Base-by-base conservation (phyloP, 1,284 basidiomycete species). In the Volvariella surrecta region DNA sequence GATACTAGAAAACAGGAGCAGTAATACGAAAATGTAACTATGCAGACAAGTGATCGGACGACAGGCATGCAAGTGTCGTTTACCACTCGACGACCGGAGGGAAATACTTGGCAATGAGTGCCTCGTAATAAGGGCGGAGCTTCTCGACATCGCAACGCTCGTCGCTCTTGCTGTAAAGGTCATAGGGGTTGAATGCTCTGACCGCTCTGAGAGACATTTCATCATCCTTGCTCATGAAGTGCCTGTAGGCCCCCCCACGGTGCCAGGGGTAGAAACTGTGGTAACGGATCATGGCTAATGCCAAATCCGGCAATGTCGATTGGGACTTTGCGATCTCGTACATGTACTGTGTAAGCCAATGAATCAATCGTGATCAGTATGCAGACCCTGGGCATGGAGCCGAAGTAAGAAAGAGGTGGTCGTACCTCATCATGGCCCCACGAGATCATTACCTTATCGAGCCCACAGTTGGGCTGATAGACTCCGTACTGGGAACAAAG, bases 241-340 rank as follows among this genome's bases (percentile, higher is more conserved):
- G 82, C 21, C 62, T 58, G 66, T 93, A 94, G 0, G 89, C 90
- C 47, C 74, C 75, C 58, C 90, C 89, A 41, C 87, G 76, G 61
- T 91, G 89, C 89, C 89, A 93, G n/a, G 91, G 90, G 68, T 94
- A 94, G 72, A 94, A 94, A 53, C 84, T 89, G 67, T 95, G 91
- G 63, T 89, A 94, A 19, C 91, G 80, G 57, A 95, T 90, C 91
- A 95, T 95, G 19, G 85, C 81, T 30, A 95, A 71, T 0, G 74
- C 91, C 54, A 89, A 89, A 43, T 76, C 73, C 0, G 91, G 91
- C 0, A 95, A 78, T n/a, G 72, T 73, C 54, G 76, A 78, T 57
- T 89, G 86, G 51, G 80, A 78, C 60, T 86, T 87, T 44, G 87
- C 63, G 48, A 89, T 79, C 50, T 83, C 67, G 59, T 87, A 89